A percentile compares a stretch with the other conserved stretches of the same genome.
These are phyloP conservation scores for Cystofilobasidium bisporidii DNA, from an alignment of 768 basidiomycete species.

Conservation along the genomic window DNA sequence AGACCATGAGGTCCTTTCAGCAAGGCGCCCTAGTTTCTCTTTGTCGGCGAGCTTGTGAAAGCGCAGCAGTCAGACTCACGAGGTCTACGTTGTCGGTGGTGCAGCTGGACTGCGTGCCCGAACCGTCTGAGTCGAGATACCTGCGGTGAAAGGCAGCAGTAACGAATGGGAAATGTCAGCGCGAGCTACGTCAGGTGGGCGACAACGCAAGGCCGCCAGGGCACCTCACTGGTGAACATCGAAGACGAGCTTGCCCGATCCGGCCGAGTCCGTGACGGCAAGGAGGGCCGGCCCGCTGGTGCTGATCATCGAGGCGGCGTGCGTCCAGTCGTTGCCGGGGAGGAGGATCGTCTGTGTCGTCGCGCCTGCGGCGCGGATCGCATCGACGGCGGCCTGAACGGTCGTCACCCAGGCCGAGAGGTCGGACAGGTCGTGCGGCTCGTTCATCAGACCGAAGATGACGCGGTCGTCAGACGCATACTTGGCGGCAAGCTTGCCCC, in stretches of 20 bases:
- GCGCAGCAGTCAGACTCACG: no score
- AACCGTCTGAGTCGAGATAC: slow-evolving; percentile 53
- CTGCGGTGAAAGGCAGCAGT: no score
- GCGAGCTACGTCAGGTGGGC: no score
- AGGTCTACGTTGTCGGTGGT: slow-evolving; percentile 43
- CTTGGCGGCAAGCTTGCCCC: slow-evolving; percentile 49
- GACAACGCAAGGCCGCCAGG: no score
- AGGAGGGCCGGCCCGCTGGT: slow-evolving; percentile 6
- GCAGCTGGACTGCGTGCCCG: slow-evolving; percentile 47
- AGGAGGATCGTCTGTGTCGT: slow-evolving; percentile 51
- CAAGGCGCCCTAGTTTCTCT: no score
- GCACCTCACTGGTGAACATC: slow-evolving; percentile 60
- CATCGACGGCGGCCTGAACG: no score
- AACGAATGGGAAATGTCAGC: no score
- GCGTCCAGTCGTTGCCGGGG: slow-evolving; percentile 53
- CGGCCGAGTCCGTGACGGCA: slow-evolving; percentile 10
- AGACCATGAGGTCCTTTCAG: no score
- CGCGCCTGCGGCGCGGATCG: slow-evolving; percentile 52
- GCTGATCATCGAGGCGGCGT: slow-evolving; percentile 33
- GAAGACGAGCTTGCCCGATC: slow-evolving; percentile 32
- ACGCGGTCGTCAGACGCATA: slow-evolving; percentile 44
- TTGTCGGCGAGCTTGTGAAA: no score
- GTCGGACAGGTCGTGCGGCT: slow-evolving; percentile 21
- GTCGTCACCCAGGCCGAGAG: background rate
- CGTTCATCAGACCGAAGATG: slow-evolving; percentile 41